Base-by-base conservation (phyloP, 2,329 filamentous ascomycete species). In the Talaromyces islandicus region DNA sequence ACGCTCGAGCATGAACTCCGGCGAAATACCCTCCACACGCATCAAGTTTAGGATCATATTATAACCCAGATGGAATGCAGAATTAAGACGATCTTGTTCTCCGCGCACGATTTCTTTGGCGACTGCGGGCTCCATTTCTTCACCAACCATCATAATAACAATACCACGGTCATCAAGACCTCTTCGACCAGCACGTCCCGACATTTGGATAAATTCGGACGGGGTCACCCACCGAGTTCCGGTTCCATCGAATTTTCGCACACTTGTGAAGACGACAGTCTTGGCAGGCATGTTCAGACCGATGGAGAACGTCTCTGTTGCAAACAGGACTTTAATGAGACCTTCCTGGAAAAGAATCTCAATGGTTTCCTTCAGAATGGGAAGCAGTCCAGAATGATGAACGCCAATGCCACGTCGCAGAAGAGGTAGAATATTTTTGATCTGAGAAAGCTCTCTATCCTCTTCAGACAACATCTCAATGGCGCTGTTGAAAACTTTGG, bases 131-230 rank as follows among this genome's bases (percentile, higher is more conserved):
- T 99, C 94, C 80, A 99, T 93, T 78, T 94, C 91, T 74, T 95
- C 90, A 70, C 95, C 89, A 63, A 99, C 90, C 93, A 99, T 97
- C 91, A 99, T 97, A 73, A 99, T 97, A 67, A 99, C 94, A 67
- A 97, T 95, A 83, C 94, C 94, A 65, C 94, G 89, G 64, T 97
- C 92, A 78, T 99, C 94, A 58, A 99, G 88, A 77, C 94, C 94
- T 85, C 94, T 88, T 83, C 94, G 90, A 71, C 94, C 94, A 62
- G 94, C 94, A 76, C 94, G 90, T 63, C 94, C 94, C 58, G 94
- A 96, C 94, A 99, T 99, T 73, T 99, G 94, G 57, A 99, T 91
- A 75, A 97, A 99, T 70, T 99, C 94, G 11, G 91, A 96, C 1
- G 92, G 91, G 0, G 92, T 97, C 21, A 97, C 84, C 76, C 92